Base-by-base conservation (phyloP, 169 alveolate species). In the Theileria orientalis region DNA sequence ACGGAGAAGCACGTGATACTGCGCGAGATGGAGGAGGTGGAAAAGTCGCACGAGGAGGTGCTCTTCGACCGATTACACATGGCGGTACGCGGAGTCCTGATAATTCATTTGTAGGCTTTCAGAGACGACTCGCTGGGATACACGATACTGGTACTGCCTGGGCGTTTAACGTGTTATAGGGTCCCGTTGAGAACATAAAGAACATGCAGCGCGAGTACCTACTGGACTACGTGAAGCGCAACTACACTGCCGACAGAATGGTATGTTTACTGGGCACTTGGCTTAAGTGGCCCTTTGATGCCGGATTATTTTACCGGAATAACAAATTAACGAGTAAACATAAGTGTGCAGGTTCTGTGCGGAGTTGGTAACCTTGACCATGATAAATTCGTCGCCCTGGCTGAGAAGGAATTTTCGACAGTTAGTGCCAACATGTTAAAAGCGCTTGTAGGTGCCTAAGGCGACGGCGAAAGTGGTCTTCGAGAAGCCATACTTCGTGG, bases 21-120 rank as follows among this genome's bases (percentile, higher is more conserved):
- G 66, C 83, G 98, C 37, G 99, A 97, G 78, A 95, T 95, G 93
- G 94, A 96, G 76, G 98, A 95, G 76, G 97, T 96, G 13, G 96
- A 93, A 69, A 87, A 91, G 74, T 95, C 95, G 44, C 82, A 72
- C 33, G 96, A 94, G 73, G 99, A 96, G 76, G 96, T 95, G n/a
- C 76, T 95, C 33, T 95, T 96, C 85, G 99, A 96, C 77, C 79
- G 92, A 52, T 76, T 94, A 33, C 96, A 91, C 74, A 87, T 72
- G 91, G 90, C 93, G 52, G 74, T 64, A 46, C 19, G 74, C 7
- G 14, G n/a, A 29, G 35, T 72, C 33, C 25, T 27, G 69, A 52
- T 67, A 33, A 79, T 77, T 0, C 74, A 79, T 40, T 69, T 59
- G 46, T 82, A 64, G 74, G 96, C 96, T 3, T 96, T 91, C 76